These are phyloP conservation scores for Colletotrichum australisinense DNA, from an alignment of 2,329 filamentous ascomycete species.

Conservation along the genomic window DNA sequence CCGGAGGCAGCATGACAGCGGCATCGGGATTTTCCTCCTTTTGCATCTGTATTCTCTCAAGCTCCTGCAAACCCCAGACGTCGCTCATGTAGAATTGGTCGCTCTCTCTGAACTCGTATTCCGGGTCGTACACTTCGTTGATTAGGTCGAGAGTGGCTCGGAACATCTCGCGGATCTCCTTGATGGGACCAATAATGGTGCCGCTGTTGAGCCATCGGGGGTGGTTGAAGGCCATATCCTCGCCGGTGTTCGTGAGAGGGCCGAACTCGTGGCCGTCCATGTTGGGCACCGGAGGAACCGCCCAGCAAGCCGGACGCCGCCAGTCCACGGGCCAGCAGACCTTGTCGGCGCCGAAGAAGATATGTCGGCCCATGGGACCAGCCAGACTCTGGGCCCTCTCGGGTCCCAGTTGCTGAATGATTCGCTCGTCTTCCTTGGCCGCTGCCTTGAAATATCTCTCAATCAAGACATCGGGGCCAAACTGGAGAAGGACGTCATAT, in stretches of 20 bases:
- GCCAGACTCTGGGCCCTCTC: slow-evolving; percentile 43
- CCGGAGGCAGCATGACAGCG: slow-evolving; percentile 31
- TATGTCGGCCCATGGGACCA: slow-evolving; percentile 48
- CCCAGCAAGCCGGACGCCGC: slow-evolving; percentile 52
- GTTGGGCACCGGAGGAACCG: slow-evolving; percentile 48
- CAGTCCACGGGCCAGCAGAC: slow-evolving; percentile 53
- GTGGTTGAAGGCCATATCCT: slow-evolving; percentile 44
- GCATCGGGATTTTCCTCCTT: slow-evolving; percentile 38
- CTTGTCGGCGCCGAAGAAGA: slow-evolving; percentile 59
- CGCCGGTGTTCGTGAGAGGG: slow-evolving; percentile 44
- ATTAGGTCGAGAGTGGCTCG: slow-evolving; percentile 45
- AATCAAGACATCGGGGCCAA: slow-evolving; percentile 72
- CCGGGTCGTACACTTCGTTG: slow-evolving; percentile 45
- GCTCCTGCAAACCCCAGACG: slow-evolving; percentile 55
- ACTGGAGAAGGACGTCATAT: slow-evolving; percentile 73
- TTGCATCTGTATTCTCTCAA: slow-evolving; percentile 47
- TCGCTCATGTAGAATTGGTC: slow-evolving; percentile 58
- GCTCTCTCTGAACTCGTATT: slow-evolving; percentile 47
- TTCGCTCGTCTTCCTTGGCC: slow-evolving; percentile 62
- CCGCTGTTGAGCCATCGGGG: slow-evolving; percentile 58
- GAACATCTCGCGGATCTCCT: slow-evolving; percentile 45
- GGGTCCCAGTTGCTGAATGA: slow-evolving; percentile 61
- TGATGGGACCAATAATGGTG: slow-evolving; percentile 55
- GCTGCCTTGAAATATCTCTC: slow-evolving; percentile 69
- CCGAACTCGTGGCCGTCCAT: slow-evolving; percentile 49